Conservation (phyloP, 148 eudicot species). For the Silene latifolia region DNA sequence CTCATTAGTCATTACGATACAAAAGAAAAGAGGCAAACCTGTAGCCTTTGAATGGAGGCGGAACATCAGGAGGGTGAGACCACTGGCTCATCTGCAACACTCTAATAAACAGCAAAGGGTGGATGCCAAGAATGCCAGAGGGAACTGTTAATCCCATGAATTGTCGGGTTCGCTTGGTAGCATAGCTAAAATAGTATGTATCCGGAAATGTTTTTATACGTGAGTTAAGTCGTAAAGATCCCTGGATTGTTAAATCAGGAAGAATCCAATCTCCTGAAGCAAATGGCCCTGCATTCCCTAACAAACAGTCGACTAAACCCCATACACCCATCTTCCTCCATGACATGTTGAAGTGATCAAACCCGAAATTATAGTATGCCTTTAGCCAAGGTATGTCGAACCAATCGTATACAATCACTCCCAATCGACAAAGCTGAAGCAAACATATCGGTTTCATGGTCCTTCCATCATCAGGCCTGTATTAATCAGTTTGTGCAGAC, state of each 20-base stretch:
- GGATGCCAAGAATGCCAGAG: constrained; percentile 64
- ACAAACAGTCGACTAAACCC: constrained; percentile 66
- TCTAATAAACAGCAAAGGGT: constrained; percentile 75
- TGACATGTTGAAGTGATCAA: constrained; percentile 86
- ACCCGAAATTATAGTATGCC: constrained; percentile 76
- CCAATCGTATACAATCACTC: constrained; percentile 82
- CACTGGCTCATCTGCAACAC: constrained; percentile 92
- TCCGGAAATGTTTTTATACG: constrained; percentile 66
- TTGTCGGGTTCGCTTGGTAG: constrained; percentile 72
- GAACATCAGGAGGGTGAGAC: constrained; percentile 70
- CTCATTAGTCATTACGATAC: neutral
- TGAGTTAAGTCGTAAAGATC: constrained; percentile 62
- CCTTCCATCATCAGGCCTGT: constrained; percentile 77
- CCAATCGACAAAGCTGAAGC: constrained; percentile 64
- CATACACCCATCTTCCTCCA: constrained; percentile 65
- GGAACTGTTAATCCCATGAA: constrained; percentile 63
- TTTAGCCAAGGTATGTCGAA: constrained; percentile 74
- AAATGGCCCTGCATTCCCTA: constrained; percentile 78
- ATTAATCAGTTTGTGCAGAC: constrained; percentile 9
- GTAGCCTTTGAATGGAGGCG: constrained; percentile 88
- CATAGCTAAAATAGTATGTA: constrained; percentile 91
- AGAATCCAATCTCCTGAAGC: constrained; percentile 95
- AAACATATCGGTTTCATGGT: constrained; percentile 64
- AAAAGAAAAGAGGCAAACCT: constrained; percentile 39
- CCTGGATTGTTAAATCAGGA: constrained; percentile 85